phyloP scores from a whole-genome alignment of 2,329 filamentous ascomycete genomes.

The Daldinia sp. region DNA sequence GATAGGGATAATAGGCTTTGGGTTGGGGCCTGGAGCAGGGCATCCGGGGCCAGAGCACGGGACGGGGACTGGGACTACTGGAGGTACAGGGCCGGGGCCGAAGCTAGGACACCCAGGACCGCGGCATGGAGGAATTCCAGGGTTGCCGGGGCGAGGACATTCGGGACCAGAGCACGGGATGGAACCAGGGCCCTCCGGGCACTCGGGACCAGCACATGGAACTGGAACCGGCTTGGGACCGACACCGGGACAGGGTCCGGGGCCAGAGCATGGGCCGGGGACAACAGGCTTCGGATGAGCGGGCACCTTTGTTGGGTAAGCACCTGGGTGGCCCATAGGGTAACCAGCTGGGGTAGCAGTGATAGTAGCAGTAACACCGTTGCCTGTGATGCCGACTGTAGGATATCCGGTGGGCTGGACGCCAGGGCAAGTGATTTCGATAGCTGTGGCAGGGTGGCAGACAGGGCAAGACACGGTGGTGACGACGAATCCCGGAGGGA shows the following conservation, averaged over 20 bases:
- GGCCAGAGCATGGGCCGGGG: constrained; percentile 12
- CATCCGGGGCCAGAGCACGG: not conserved
- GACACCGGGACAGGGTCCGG: not conserved
- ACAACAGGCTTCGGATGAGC: not conserved
- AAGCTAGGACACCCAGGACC: not conserved
- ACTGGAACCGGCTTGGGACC: constrained; percentile 7
- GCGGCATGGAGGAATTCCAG: not conserved
- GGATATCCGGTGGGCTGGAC: constrained; percentile 48
- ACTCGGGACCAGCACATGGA: not conserved
- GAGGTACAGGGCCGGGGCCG: not conserved
- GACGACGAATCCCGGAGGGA: constrained; percentile 56
- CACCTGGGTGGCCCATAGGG: constrained; percentile 23
- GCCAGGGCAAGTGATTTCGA: constrained; percentile 55
- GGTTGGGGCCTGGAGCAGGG: not conserved
- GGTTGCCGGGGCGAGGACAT: not conserved
- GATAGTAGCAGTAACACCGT: constrained; percentile 54
- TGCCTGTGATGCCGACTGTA: constrained; percentile 50
- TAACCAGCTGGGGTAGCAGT: constrained; percentile 31
- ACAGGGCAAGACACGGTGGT: constrained; percentile 54
- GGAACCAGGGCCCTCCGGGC: not conserved
- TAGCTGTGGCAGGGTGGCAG: constrained; percentile 50
- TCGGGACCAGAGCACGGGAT: not conserved
- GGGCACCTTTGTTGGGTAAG: constrained; percentile 6
- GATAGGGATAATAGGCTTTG: not conserved
- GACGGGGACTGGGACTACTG: not conserved